These are phyloP conservation scores for Cercospora sesami DNA, from an alignment of 2,329 filamentous ascomycete genomes.

Conservation along the genomic window DNA sequence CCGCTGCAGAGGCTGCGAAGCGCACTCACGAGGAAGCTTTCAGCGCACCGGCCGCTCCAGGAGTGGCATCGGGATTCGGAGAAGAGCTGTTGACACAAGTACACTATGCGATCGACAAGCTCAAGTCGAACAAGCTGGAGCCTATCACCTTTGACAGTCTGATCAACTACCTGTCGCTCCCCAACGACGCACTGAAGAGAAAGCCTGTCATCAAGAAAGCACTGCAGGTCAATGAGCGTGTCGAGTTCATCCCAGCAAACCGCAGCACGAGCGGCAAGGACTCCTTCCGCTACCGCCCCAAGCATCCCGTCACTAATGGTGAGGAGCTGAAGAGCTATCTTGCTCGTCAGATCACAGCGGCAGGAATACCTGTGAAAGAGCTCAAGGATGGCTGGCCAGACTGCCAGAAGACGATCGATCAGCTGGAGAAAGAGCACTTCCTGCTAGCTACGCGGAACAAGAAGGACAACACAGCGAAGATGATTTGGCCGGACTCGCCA, in stretches of 20 bases:
- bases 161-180: slow-evolving; percentile 75
- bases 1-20: slow-evolving; percentile 71
- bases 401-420: slow-evolving; percentile 74
- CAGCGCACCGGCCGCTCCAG: slow-evolving; percentile 43
- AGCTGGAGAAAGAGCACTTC: slow-evolving; percentile 74
- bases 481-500: slow-evolving; percentile 86
- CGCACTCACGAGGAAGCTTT: slow-evolving; percentile 33
- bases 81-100: slow-evolving; percentile 82
- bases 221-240: slow-evolving; percentile 66
- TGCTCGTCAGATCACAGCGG: slow-evolving; percentile 76
- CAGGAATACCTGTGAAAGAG: slow-evolving; percentile 80
- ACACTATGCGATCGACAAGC: slow-evolving; percentile 79
- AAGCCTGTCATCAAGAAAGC: slow-evolving; percentile 63
- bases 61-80: slow-evolving; percentile 49
- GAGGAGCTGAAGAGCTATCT: slow-evolving; percentile 77
- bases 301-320: slow-evolving; percentile 77
- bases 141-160: slow-evolving; percentile 73
- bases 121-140: slow-evolving; percentile 65
- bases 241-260: slow-evolving; percentile 54
- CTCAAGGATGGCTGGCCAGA: slow-evolving; percentile 94
- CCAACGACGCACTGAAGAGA: slow-evolving; percentile 42
- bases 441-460: slow-evolving; percentile 85
- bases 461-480: slow-evolving; percentile 83
- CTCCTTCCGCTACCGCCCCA: slow-evolving; percentile 79
- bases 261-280: slow-evolving; percentile 52